A percentile compares a stretch with the other conserved stretches of the same genome.
phyloP scores from a whole-genome alignment of 495 filamentous ascomycete species.

The Evernia prunastri region DNA sequence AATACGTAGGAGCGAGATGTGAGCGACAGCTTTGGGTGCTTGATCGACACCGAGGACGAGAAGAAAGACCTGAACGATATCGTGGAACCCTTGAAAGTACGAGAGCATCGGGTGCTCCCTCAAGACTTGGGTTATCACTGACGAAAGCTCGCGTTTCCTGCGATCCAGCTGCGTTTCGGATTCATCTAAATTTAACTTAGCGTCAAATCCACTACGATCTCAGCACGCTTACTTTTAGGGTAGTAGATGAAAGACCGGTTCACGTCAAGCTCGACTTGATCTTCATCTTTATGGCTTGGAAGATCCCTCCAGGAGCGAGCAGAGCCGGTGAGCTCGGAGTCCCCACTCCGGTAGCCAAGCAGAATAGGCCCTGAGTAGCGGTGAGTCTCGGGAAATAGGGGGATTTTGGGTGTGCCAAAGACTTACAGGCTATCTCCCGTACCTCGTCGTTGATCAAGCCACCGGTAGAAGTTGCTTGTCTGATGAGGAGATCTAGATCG shows the following conservation, averaged over 20 bases:
- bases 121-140: conserved; percentile 68
- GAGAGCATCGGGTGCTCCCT: conserved; percentile 76
- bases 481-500: conserved; percentile 56
- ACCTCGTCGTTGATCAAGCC: conserved; percentile 78
- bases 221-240: conserved; percentile 55
- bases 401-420: conserved; percentile 5
- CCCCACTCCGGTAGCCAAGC: conserved; percentile 48
- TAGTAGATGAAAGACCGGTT: conserved; percentile 97
- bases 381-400: conserved; percentile 5
- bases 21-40: conserved; percentile 55
- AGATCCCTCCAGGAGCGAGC: conserved; percentile 47
- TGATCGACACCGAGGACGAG: conserved; percentile 63
- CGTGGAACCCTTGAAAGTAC: conserved; percentile 98
- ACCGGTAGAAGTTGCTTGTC: conserved; percentile 61
- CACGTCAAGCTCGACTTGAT: conserved; percentile 85
- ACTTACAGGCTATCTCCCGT: conserved; percentile 79
- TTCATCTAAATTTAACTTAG: conserved; percentile 24
- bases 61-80: conserved; percentile 94
- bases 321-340: conserved; percentile 22
- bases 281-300: conserved; percentile 70
- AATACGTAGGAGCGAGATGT: conserved; percentile 80
- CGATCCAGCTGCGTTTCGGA: conserved; percentile 52
- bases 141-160: conserved; percentile 65
- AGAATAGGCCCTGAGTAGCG: conserved; percentile 64
- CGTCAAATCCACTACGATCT: conserved; percentile 23